Conservation (phyloP, 306 rosid genomes). For the Macrotyloma uniflorum region DNA sequence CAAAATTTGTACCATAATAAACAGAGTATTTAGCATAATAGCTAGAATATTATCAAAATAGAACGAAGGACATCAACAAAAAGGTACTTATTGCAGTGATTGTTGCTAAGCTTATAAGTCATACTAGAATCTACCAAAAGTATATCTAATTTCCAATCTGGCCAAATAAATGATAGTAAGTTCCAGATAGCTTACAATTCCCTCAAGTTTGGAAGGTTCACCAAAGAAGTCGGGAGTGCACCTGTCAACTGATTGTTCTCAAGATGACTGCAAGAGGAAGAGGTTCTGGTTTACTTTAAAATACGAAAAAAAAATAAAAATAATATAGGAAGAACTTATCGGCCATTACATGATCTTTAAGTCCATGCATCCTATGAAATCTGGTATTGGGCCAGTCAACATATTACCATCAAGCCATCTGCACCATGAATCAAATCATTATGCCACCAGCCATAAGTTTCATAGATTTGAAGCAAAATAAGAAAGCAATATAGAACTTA, state of each 20-base stretch:
- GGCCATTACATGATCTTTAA: constrained; percentile 81
- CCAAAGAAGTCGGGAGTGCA: constrained; percentile 65
- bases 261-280: constrained; percentile 72
- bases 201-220: constrained; percentile 76
- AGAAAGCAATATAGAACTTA: constrained; percentile 53
- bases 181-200: constrained; percentile 76
- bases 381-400: constrained; percentile 79
- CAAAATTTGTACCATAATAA: constrained; percentile 15
- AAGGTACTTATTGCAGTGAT: not conserved
- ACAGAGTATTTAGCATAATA: constrained; percentile 1
- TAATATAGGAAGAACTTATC: constrained; percentile 25
- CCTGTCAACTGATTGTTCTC: constrained; percentile 85
- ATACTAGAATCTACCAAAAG: constrained; percentile 15
- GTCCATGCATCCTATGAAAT: constrained; percentile 75
- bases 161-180: constrained; percentile 20
- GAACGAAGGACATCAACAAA: not conserved
- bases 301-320: not conserved
- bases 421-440: constrained; percentile 33
- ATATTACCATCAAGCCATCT: constrained; percentile 57
- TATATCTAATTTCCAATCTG: not conserved
- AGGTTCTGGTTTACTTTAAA: constrained; percentile 40
- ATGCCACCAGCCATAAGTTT: constrained; percentile 16
- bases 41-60: constrained; percentile 18
- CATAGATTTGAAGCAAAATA: constrained; percentile 35
- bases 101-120: constrained; percentile 7